Evolutionary conservation across 2,329 filamentous ascomycete species (phyloP).

Genomic region (Talaromyces pinophilus): DNA sequence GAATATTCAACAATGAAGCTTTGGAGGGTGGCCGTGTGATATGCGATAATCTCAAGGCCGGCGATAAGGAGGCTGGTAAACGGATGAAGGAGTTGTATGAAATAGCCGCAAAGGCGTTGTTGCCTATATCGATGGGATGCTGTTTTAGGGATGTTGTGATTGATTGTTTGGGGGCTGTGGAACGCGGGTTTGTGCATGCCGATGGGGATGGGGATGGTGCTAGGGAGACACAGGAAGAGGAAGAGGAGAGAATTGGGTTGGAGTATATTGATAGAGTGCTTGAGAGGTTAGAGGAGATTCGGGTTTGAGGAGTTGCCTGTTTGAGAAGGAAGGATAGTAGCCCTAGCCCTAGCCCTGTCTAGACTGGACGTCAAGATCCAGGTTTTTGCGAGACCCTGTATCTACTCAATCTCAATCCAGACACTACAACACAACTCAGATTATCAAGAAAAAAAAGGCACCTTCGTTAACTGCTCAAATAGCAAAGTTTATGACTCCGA

Average conservation of each 20-base stretch:
- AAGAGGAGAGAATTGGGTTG: background rate
- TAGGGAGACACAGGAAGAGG: background rate
- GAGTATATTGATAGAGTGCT: conserved; percentile 14
- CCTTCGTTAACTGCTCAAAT: no score
- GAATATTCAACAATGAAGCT: conserved; percentile 3
- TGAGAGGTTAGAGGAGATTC: conserved; percentile 4
- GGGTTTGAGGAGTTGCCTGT: background rate
- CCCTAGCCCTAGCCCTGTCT: background rate
- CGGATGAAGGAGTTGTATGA: background rate
- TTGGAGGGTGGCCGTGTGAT: background rate
- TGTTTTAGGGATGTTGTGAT: conserved; percentile 4
- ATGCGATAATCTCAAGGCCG: background rate
- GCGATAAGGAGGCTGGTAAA: background rate
- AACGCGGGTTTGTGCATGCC: background rate
- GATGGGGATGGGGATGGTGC: background rate
- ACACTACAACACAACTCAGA: no score
- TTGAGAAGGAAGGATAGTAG: background rate
- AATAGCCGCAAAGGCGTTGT: background rate
- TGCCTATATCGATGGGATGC: conserved; percentile 9
- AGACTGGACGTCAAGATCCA: no score
- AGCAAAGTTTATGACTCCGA: no score
- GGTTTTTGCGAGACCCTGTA: no score
- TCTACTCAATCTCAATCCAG: no score
- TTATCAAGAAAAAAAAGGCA: no score
- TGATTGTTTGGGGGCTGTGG: conserved; percentile 7